phyloP scores from a whole-genome alignment of 1,139 yeast genomes.

The Hansenula sp. region DNA sequence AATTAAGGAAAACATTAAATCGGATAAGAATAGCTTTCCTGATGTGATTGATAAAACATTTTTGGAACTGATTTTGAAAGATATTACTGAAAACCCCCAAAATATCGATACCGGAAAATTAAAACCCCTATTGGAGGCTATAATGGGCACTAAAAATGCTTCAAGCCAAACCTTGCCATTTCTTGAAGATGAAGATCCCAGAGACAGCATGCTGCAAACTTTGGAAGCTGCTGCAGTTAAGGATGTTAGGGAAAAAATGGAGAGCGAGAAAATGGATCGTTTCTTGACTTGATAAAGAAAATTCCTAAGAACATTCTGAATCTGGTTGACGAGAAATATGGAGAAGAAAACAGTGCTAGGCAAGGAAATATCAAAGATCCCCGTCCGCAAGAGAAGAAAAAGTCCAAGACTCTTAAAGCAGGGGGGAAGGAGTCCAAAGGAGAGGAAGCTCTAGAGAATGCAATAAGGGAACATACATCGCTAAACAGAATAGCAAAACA shows the following conservation, averaged over 20 bases:
- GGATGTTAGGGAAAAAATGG: neutral
- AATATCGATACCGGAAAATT: too few species aligned
- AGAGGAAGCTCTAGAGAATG: neutral
- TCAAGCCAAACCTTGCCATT: too few species aligned
- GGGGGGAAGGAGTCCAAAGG: neutral
- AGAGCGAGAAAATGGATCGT: neutral
- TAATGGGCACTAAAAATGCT: too few species aligned
- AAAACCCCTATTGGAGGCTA: too few species aligned
- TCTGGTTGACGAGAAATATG: slow-evolving; percentile 1
- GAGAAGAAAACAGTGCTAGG: neutral
- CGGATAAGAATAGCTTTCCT: too few species aligned
- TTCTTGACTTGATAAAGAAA: neutral
- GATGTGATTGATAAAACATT: too few species aligned
- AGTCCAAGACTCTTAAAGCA: neutral
- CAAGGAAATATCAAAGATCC: too few species aligned
- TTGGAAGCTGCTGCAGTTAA: neutral
- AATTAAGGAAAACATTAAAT: too few species aligned
- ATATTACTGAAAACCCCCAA: too few species aligned
- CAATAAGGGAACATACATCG: neutral
- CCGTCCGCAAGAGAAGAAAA: neutral
- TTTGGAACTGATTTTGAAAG: too few species aligned
- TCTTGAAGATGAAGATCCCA: too few species aligned
- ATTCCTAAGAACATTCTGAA: neutral
- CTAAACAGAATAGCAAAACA: neutral
- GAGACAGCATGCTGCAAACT: too few species aligned